Base-by-base conservation (phyloP, 169 alveolate species). In the Cryptosporidium bovis region DNA sequence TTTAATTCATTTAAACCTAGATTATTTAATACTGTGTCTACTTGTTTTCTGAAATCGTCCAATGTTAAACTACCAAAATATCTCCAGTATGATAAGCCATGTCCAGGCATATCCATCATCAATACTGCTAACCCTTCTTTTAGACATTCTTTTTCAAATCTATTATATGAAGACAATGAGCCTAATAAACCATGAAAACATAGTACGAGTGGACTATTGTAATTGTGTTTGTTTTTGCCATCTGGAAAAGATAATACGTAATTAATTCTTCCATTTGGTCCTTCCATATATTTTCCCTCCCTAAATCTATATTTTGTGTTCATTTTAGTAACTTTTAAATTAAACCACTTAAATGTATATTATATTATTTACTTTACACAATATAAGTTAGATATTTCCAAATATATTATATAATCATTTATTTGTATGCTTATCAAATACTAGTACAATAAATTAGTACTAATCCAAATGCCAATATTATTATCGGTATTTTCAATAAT, bases 91-190 rank as follows among this genome's bases (percentile, higher is more conserved):
- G 87, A 77, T 3, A 77, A 66, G 13, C 87, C 87, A 36, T 77
- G 87, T 4, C 87, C 87, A n/a, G 87, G 87, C 71, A 77, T 60
- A 62, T 77, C 87, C 34, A 77, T 60, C 29, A 71, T 56, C 50
- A 77, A 62, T 36, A 77, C 87, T 77, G 87, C 71, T 15, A 77
- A 62, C 0, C 51, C 64, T 60, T 58, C 12, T 62, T 29, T 62
- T 46, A 60, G 12, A 27, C 69, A 44, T 16, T 20, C 56, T 16
- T 33, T 34, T 18, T 60, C 87, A 16, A 77, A 48, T 18, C 27
- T n/a, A 24, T 77, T 60, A 60, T 44, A 77, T 1, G 62, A 58
- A 2, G 87, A 77, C 13, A 77, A 40, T 18, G 87, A 77, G 51
- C 71, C 64, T 2, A 40, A 7, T 31, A 77, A 46, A 3, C 87